Conservation (phyloP, 2,329 filamentous ascomycete species). For the Leptosphaerulina australis region DNA sequence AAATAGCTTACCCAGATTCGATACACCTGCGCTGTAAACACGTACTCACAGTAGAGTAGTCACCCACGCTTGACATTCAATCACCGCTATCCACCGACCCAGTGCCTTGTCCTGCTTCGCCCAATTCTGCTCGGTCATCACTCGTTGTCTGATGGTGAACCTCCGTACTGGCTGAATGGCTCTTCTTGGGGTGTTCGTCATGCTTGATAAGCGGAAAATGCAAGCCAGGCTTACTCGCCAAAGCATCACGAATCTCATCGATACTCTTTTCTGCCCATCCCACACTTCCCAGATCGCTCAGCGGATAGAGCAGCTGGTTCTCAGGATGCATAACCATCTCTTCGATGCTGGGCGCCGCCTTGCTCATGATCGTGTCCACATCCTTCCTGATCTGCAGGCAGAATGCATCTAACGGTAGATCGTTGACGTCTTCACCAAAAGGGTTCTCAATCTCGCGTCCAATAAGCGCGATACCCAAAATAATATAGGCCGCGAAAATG, state of each 20-base stretch:
- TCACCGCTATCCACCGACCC: conserved; percentile 12
- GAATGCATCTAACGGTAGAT: conserved; percentile 68
- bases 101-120: conserved; percentile 14
- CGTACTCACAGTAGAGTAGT: too few species aligned
- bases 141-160: conserved; percentile 13
- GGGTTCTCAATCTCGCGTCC: conserved; percentile 85
- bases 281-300: conserved; percentile 48
- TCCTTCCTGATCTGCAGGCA: conserved; percentile 76
- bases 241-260: conserved; percentile 49
- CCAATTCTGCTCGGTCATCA: conserved; percentile 21
- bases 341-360: conserved; percentile 56
- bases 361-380: conserved; percentile 72
- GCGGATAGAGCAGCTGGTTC: conserved; percentile 63
- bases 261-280: conserved; percentile 46
- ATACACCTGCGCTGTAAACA: too few species aligned
- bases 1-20: too few species aligned
- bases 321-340: conserved; percentile 57
- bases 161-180: conserved; percentile 8
- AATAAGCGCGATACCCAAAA: conserved; percentile 76
- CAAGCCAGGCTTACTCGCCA: conserved; percentile 43
- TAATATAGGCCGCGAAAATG: conserved; percentile 76
- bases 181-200: conserved; percentile 16
- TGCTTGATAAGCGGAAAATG: conserved; percentile 20
- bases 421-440: conserved; percentile 83
- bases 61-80: neutral